Conservation (phyloP, 2,329 filamentous ascomycete species). For the Blastomyces silverae region DNA sequence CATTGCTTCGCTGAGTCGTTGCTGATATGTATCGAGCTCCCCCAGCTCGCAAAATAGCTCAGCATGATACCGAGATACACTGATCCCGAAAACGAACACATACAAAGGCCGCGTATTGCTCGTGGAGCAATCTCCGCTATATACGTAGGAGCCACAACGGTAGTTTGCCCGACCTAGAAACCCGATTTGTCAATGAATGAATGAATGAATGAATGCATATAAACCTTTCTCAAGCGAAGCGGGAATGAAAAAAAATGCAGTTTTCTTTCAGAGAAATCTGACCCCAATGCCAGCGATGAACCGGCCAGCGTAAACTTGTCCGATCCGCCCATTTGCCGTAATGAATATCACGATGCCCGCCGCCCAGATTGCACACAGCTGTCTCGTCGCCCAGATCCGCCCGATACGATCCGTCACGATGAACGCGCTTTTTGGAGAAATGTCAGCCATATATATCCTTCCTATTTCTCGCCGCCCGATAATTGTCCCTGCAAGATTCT, state of each 20-base stretch:
- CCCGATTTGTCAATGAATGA: neutral
- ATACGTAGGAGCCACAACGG: slow-evolving; percentile 56
- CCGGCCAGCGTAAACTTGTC: slow-evolving; percentile 40
- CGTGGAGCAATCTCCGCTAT: slow-evolving; percentile 66
- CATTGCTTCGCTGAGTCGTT: slow-evolving; percentile 40
- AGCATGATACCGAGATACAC: slow-evolving; percentile 74
- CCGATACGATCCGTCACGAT: slow-evolving; percentile 45
- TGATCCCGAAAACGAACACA: slow-evolving; percentile 61
- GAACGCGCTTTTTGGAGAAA: slow-evolving; percentile 40
- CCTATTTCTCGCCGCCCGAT: neutral
- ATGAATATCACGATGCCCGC: slow-evolving; percentile 42
- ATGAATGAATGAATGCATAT: neutral
- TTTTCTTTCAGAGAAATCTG: neutral
- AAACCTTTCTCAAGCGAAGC: neutral
- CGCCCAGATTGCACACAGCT: slow-evolving; percentile 41
- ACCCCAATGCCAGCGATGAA: slow-evolving; percentile 40
- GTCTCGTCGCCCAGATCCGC: slow-evolving; percentile 36
- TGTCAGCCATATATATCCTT: slow-evolving; percentile 3
- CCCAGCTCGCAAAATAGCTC: slow-evolving; percentile 69
- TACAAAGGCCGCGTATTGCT: slow-evolving; percentile 64
- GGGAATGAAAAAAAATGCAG: neutral
- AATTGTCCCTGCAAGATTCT: neutral
- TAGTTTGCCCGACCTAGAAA: slow-evolving; percentile 34
- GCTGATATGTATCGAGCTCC: slow-evolving; percentile 48
- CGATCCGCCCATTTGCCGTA: slow-evolving; percentile 33